A percentile compares a stretch with the other conserved stretches of the same genome.
Conservation (phyloP, 1,139 yeast species). For the Zygoascus sp. region DNA sequence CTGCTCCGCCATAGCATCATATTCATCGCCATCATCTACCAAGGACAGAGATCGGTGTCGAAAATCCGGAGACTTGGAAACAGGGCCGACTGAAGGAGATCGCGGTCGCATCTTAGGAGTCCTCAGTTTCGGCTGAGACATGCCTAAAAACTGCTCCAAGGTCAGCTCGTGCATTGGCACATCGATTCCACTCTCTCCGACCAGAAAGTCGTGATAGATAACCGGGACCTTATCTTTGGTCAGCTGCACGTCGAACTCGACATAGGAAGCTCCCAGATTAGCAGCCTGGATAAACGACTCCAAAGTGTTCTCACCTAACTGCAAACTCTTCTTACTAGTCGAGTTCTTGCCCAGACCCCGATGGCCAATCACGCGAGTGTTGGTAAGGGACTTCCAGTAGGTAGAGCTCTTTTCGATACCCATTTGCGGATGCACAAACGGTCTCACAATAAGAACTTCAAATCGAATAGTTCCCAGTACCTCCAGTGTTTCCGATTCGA, state of each 20-base stretch:
- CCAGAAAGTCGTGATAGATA: slow-evolving; percentile 89
- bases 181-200: slow-evolving; percentile 94
- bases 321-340: slow-evolving; percentile 67
- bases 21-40: slow-evolving; percentile 25
- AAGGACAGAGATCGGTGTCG: slow-evolving; percentile 30
- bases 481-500: slow-evolving; percentile 67
- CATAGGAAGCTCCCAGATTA: slow-evolving; percentile 72
- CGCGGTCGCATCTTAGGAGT: slow-evolving; percentile 10
- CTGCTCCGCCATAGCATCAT: slow-evolving; percentile 48
- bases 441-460: slow-evolving; percentile 66
- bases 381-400: slow-evolving; percentile 86
- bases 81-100: slow-evolving; percentile 8
- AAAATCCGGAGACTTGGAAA: slow-evolving; percentile 17
- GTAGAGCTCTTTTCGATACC: slow-evolving; percentile 67
- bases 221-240: slow-evolving; percentile 94
- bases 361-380: slow-evolving; percentile 93
- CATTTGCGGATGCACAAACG: slow-evolving; percentile 72
- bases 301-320: slow-evolving; percentile 92
- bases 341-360: slow-evolving; percentile 91
- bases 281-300: slow-evolving; percentile 97
- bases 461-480: slow-evolving; percentile 74
- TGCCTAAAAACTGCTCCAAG: slow-evolving; percentile 75
- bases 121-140: slow-evolving; percentile 22
- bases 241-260: slow-evolving; percentile 91
- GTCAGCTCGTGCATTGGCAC: slow-evolving; percentile 94